These are phyloP conservation scores for Moelleriella libera DNA, from an alignment of 2,329 filamentous ascomycete species.

Conservation along the genomic window DNA sequence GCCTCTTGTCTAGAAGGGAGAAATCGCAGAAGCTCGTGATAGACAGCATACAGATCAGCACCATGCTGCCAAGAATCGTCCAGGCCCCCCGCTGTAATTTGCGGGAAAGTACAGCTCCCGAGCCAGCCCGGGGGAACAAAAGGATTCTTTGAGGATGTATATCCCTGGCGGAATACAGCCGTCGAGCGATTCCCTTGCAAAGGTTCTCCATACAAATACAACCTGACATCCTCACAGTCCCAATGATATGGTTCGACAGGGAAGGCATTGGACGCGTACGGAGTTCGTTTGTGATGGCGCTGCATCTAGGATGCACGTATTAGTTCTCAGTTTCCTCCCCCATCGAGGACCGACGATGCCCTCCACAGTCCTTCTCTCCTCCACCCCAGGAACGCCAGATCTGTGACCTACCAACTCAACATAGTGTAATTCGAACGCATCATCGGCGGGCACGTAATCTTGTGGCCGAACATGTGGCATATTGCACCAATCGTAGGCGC, in stretches of 20 bases:
- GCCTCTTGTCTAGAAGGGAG: slow-evolving; percentile 37
- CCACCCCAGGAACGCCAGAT: neutral
- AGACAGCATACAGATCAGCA: slow-evolving; percentile 62
- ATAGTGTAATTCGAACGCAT: slow-evolving; percentile 53
- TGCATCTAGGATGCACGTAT: slow-evolving; percentile 42
- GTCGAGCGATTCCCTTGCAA: slow-evolving; percentile 33
- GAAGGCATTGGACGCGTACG: slow-evolving; percentile 65
- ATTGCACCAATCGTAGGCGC: slow-evolving; percentile 70
- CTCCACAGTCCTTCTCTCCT: neutral
- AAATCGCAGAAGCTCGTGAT: slow-evolving; percentile 54
- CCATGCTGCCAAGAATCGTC: slow-evolving; percentile 67
- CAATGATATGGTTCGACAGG: slow-evolving; percentile 59
- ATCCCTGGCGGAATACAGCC: slow-evolving; percentile 51
- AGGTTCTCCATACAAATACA: slow-evolving; percentile 56
- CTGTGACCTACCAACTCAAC: slow-evolving; percentile 51
- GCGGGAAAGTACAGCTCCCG: slow-evolving; percentile 67
- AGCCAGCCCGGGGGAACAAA: slow-evolving; percentile 53
- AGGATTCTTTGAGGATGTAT: slow-evolving; percentile 49
- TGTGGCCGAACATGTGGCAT: slow-evolving; percentile 66
- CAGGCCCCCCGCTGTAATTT: slow-evolving; percentile 59
- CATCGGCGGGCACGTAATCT: slow-evolving; percentile 44
- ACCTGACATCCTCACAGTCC: slow-evolving; percentile 55
- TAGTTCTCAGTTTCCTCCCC: neutral
- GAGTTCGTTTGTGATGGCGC: slow-evolving; percentile 73
- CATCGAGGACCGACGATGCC: neutral